Base-by-base conservation (phyloP, 345 rosid genomes). In the Eucalyptus polybractea region DNA sequence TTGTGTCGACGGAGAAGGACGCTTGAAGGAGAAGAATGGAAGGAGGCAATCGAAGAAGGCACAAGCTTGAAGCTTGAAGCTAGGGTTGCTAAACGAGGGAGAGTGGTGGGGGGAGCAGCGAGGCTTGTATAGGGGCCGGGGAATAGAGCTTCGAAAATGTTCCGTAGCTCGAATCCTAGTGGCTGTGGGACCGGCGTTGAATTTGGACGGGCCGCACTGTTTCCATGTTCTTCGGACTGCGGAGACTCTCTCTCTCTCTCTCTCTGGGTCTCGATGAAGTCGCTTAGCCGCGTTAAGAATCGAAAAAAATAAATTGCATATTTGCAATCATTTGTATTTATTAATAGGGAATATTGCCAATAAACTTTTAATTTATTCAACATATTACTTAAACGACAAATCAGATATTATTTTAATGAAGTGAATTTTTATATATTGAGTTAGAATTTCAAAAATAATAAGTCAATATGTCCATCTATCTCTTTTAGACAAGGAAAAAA, bases 321-420 rank as follows among this genome's bases (percentile, higher is more conserved):
- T 33, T 8, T 69, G 0, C 42, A 16, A 8, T 5, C 42, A 3
- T 31, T 69, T 16, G 80, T 31, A 16, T 69, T 31, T 69, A 31
- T 31, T 67, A n/a, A 67, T 60, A 25, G n/a, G 6, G 3, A 60
- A 60, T 10, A 11, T 60, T 54, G 5, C 0, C 27, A 8, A 22
- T 54, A 8, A 54, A 54, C 0, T 60, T 60, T 58, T 58, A 24
- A 58, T 5, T 58, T 58, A 25, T 58, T 58, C 7, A 58, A 58
- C 0, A 24, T 24, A 58, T 4, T 24, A 4, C 13, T 51, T 51
- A 51, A 51, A 51, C 0, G 22, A 51, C 22, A 51, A 17, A 51
- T 51, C 9, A 51, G 0, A 51, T 51, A 51, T 17, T 54, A 2
- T 54, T 54, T 54, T 54, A 54, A 54, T 22, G 11, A 54, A 4